These are phyloP conservation scores for Phytophthora ohioensis DNA, from an alignment of 352 stramenopile genomes.

Conservation along the genomic window DNA sequence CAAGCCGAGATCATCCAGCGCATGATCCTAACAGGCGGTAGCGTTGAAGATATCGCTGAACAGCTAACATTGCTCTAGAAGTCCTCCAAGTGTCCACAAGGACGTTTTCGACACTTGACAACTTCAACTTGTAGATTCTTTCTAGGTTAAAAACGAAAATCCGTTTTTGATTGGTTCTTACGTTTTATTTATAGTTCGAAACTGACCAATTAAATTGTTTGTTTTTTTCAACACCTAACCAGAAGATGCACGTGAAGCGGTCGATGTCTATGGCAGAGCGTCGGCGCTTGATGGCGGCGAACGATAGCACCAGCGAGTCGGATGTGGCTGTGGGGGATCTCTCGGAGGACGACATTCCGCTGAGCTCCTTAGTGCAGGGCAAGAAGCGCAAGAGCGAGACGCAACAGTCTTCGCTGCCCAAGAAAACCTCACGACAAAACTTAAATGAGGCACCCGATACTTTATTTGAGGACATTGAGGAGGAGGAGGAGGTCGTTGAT, in stretches of 20 bases:
- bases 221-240: no score
- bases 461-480: background rate
- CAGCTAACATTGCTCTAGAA: slow-evolving; percentile 11
- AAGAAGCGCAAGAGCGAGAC: slow-evolving; percentile 27
- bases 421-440: background rate
- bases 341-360: background rate
- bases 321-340: background rate
- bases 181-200: background rate
- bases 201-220: background rate
- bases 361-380: background rate
- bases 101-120: background rate
- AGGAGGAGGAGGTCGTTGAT: background rate
- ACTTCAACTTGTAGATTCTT: slow-evolving; percentile 3
- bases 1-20: slow-evolving; percentile 27
- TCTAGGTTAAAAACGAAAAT: background rate
- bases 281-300: slow-evolving; percentile 5
- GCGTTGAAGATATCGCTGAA: slow-evolving; percentile 11
- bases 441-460: background rate
- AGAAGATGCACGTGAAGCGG: slow-evolving; percentile 21
- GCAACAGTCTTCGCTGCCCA: background rate
- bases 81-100: background rate
- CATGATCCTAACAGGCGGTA: slow-evolving; percentile 23
- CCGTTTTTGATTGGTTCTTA: slow-evolving; percentile 4
- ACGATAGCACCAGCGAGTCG: slow-evolving; percentile 9
- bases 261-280: slow-evolving; percentile 3